Evolutionary conservation across 768 basidiomycete species (phyloP).

Genomic region (Amanita exitialis): DNA sequence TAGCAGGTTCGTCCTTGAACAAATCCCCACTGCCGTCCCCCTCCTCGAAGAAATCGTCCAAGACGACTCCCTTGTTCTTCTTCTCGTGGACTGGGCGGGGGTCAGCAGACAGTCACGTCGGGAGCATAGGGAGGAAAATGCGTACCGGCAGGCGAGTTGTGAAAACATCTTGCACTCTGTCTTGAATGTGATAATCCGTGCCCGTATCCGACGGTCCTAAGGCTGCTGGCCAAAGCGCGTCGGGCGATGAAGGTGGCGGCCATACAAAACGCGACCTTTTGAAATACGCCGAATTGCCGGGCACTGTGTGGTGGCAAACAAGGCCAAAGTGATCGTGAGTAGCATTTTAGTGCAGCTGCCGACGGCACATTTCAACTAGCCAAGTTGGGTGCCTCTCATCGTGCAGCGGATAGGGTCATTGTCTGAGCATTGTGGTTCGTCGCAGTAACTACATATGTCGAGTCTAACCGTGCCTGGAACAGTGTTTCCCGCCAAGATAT

Average conservation of each 20-base stretch:
- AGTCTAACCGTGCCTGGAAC: no score
- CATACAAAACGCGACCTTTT: background rate
- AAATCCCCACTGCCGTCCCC: constrained; percentile 14
- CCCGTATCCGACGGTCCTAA: background rate
- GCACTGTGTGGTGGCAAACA: background rate
- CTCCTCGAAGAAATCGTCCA: constrained; percentile 23
- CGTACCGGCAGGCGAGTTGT: background rate
- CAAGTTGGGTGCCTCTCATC: no score
- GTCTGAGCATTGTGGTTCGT: no score
- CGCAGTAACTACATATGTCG: no score
- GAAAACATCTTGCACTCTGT: background rate
- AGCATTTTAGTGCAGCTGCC: no score
- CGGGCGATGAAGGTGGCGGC: constrained; percentile 1
- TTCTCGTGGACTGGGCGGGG: constrained; percentile 19
- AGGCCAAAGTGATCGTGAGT: background rate
- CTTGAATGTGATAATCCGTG: background rate
- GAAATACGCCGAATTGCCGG: background rate
- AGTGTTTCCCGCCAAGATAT: no score
- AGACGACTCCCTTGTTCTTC: constrained; percentile 14
- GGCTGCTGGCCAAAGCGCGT: background rate
- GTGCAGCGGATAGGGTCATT: no score
- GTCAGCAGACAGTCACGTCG: background rate
- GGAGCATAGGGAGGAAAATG: background rate
- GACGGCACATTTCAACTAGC: no score
- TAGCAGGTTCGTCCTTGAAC: constrained; percentile 7